Conservation (phyloP, 2,329 filamentous ascomycete genomes). For the Penicillium aurantiogriseum region DNA sequence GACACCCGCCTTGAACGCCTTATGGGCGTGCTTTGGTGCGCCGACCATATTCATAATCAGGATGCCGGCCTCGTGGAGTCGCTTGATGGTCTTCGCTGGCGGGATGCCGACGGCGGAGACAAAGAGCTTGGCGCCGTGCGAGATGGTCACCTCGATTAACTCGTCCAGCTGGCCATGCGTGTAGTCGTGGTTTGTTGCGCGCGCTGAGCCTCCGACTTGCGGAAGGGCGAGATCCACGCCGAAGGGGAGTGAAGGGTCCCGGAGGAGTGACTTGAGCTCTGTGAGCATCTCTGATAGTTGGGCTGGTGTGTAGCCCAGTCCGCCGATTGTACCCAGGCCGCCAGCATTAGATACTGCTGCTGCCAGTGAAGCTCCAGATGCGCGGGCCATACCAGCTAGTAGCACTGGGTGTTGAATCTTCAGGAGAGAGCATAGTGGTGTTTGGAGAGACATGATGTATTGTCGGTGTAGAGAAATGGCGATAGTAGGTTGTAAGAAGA, state of each 20-base stretch:
- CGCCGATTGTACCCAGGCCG: conserved; percentile 66
- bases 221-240: conserved; percentile 89
- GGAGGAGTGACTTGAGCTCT: conserved; percentile 76
- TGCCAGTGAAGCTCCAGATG: conserved; percentile 73
- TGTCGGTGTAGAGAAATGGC: neutral
- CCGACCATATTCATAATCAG: conserved; percentile 98
- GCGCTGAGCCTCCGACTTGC: conserved; percentile 77
- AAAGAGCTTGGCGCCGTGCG: conserved; percentile 79
- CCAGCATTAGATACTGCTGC: conserved; percentile 87
- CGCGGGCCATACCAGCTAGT: conserved; percentile 90
- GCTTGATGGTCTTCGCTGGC: conserved; percentile 67
- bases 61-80: conserved; percentile 75
- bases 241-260: conserved; percentile 70
- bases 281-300: conserved; percentile 76
- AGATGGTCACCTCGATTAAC: conserved; percentile 81
- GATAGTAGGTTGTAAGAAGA: neutral
- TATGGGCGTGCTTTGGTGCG: conserved; percentile 84
- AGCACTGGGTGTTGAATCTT: conserved; percentile 85
- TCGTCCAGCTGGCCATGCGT: conserved; percentile 85
- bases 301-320: conserved; percentile 68
- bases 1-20: conserved; percentile 80
- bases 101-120: conserved; percentile 88
- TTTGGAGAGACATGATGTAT: conserved; percentile 58
- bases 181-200: conserved; percentile 95
- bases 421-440: conserved; percentile 74